These are phyloP conservation scores for Syzygium aqueum DNA, from an alignment of 345 rosid genomes.

Conservation along the genomic window DNA sequence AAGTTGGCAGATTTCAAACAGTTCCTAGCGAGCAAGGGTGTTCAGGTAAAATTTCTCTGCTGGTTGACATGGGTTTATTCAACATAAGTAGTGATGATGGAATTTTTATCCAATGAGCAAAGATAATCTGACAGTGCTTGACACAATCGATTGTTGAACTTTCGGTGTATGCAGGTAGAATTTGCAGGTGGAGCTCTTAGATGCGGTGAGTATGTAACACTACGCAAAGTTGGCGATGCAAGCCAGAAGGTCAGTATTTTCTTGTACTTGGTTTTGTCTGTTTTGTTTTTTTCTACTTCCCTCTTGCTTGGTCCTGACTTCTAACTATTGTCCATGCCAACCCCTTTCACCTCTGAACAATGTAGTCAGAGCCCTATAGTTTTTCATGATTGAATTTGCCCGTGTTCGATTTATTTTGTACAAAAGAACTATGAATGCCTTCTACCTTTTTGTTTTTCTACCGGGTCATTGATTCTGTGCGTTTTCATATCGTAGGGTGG, in stretches of 20 bases:
- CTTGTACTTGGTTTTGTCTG: background rate
- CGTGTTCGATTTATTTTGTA: background rate
- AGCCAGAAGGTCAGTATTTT: conserved; percentile 61
- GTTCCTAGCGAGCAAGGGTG: conserved; percentile 83
- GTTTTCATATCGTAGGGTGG: conserved; percentile 39
- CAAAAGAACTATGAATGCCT: background rate
- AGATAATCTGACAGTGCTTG: background rate
- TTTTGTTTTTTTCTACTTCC: background rate
- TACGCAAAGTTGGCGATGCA: conserved; percentile 70
- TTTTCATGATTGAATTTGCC: background rate
- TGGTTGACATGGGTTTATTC: background rate
- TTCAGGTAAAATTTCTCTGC: conserved; percentile 40
- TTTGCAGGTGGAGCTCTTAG: conserved; percentile 91
- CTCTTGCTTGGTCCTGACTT: background rate
- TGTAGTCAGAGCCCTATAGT: background rate
- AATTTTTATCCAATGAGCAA: background rate
- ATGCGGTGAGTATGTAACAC: conserved; percentile 80
- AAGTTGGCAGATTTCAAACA: conserved; percentile 93
- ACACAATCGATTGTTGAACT: background rate
- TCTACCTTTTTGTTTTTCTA: background rate
- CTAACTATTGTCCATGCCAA: background rate
- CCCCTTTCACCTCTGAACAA: background rate
- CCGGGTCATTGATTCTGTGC: background rate
- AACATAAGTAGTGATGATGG: background rate
- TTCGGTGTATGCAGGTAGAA: conserved; percentile 46